A percentile compares a stretch with the other conserved stretches of the same genome.
Evolutionary conservation across 371 early-diverging fungal genomes (phyloP).

Genomic region (Fennellomyces sp.): DNA sequence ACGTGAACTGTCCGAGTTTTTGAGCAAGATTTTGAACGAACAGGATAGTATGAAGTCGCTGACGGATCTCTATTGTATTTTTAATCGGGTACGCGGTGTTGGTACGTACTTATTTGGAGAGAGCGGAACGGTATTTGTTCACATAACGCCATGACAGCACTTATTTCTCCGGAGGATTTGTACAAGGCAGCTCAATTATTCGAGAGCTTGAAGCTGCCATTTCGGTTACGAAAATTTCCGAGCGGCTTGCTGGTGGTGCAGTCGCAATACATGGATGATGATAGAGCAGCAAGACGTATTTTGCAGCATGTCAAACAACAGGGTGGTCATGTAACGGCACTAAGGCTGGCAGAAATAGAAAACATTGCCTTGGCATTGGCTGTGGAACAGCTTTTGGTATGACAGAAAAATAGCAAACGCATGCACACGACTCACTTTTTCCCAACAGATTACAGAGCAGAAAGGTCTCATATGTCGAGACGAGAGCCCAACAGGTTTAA

Average conservation of each 20-base stretch:
- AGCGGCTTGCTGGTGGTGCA: constrained; percentile 83
- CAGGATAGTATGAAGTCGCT: constrained; percentile 78
- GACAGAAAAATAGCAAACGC: constrained; percentile 3
- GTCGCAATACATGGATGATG: constrained; percentile 72
- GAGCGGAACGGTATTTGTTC: too few relatives aligned
- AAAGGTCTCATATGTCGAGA: constrained; percentile 84
- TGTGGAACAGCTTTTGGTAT: constrained; percentile 75
- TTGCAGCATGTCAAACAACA: constrained; percentile 55
- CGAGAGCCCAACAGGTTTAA: constrained; percentile 80
- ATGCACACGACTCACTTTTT: constrained; percentile 4
- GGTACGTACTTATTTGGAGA: constrained; percentile 49
- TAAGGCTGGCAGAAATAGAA: constrained; percentile 71
- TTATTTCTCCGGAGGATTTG: constrained; percentile 89
- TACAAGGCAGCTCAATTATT: constrained; percentile 74
- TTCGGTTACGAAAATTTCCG: constrained; percentile 73
- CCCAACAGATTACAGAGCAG: constrained; percentile 71
- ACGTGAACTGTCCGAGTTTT: constrained; percentile 81
- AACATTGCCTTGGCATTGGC: constrained; percentile 70
- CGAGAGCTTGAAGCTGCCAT: constrained; percentile 66
- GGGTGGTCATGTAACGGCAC: constrained; percentile 61
- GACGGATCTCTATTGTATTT: constrained; percentile 90
- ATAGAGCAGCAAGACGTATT: constrained; percentile 64
- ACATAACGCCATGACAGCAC: constrained; percentile 40
- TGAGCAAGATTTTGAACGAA: constrained; percentile 62
- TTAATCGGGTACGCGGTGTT: constrained; percentile 89